Conservation (phyloP, 1,284 basidiomycete species). For the Cerrena zonata region DNA sequence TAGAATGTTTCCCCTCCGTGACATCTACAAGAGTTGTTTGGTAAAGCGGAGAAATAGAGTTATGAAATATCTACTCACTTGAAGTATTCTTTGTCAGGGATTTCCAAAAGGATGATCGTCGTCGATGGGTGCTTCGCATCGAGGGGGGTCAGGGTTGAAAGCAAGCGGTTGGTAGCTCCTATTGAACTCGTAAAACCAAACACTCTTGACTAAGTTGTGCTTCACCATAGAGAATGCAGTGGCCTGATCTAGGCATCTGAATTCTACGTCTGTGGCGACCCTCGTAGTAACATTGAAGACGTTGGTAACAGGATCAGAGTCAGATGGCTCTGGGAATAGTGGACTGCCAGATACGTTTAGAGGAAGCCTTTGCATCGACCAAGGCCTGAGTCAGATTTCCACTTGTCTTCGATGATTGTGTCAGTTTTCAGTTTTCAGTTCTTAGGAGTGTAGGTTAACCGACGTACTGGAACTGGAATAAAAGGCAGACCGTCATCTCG, state of each 20-base stretch:
- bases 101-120: conserved; percentile 31
- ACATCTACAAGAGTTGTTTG: conserved; percentile 23
- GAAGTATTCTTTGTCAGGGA: conserved; percentile 28
- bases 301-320: conserved; percentile 26
- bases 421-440: too few relatives aligned
- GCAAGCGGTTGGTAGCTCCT: conserved; percentile 31
- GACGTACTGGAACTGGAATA: conserved; percentile 25
- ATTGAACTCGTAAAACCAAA: conserved; percentile 36
- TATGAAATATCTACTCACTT: conserved; percentile 18
- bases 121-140: conserved; percentile 32
- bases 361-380: conserved; percentile 17
- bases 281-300: conserved; percentile 34
- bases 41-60: not conserved
- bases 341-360: conserved; percentile 20
- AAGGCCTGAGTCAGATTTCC: conserved; percentile 21
- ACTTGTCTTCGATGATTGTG: too few relatives aligned
- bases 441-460: too few relatives aligned
- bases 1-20: conserved; percentile 38
- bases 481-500: conserved; percentile 35
- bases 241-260: conserved; percentile 37
- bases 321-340: conserved; percentile 27
- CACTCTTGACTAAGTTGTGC: conserved; percentile 29
- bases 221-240: conserved; percentile 29
- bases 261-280: conserved; percentile 31
- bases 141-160: conserved; percentile 32